phyloP scores from a whole-genome alignment of 1,139 yeast genomes.

The Hyphopichia burtonii region DNA sequence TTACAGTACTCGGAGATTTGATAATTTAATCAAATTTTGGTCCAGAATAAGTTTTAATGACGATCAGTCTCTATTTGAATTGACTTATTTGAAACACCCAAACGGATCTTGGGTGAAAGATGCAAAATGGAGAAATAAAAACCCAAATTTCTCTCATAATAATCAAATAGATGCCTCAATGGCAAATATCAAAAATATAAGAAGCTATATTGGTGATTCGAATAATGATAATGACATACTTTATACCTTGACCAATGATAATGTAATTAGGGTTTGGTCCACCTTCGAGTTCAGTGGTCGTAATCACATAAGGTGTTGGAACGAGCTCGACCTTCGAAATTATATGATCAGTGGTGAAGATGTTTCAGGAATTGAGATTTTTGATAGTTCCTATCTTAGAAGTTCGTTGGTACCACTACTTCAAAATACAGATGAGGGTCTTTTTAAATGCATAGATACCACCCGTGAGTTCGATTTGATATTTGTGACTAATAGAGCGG shows the following conservation, averaged over 20 bases:
- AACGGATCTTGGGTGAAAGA: conserved; percentile 46
- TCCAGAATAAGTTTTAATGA: conserved; percentile 68
- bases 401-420: neutral
- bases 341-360: conserved; percentile 8
- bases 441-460: neutral
- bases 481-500: conserved; percentile 46
- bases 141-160: conserved; percentile 7
- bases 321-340: conserved; percentile 44
- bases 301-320: conserved; percentile 61
- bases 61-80: conserved; percentile 67
- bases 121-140: conserved; percentile 50
- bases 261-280: conserved; percentile 67
- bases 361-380: conserved; percentile 43
- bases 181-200: conserved; percentile 40
- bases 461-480: conserved; percentile 47
- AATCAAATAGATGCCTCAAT: conserved; percentile 26
- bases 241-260: conserved; percentile 60
- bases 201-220: conserved; percentile 31
- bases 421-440: neutral
- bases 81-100: conserved; percentile 67
- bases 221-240: conserved; percentile 44
- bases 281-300: conserved; percentile 62
- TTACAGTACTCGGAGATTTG: conserved; percentile 54
- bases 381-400: conserved; percentile 52
- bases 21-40: conserved; percentile 76